These are phyloP conservation scores for Madurella fahalii DNA, from an alignment of 2,329 filamentous ascomycete species.

Conservation along the genomic window DNA sequence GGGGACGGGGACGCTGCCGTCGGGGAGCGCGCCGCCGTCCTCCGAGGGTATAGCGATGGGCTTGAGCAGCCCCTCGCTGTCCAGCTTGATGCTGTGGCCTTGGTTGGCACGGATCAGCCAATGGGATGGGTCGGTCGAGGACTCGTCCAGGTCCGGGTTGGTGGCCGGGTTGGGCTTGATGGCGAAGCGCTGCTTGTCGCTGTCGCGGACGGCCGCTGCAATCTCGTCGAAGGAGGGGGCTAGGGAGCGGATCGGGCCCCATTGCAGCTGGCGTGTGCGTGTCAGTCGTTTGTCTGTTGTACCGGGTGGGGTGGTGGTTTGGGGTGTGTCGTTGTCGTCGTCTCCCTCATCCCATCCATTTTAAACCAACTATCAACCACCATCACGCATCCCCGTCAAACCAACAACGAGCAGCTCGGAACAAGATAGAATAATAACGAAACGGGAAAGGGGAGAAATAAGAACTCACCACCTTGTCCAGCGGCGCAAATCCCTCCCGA, in stretches of 20 bases:
- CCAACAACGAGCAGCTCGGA: too few species aligned
- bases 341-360: not conserved
- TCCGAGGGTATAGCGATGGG: conserved; percentile 59
- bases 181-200: conserved; percentile 88
- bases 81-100: conserved; percentile 78
- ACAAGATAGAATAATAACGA: too few species aligned
- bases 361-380: not conserved
- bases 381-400: too few species aligned
- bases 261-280: conserved; percentile 41
- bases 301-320: too few species aligned
- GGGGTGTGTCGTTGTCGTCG: not conserved
- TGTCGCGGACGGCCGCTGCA: conserved; percentile 61
- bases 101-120: conserved; percentile 94
- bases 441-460: not conserved
- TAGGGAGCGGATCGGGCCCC: conserved; percentile 60
- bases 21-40: conserved; percentile 5
- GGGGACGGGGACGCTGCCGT: conserved; percentile 44
- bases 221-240: conserved; percentile 74
- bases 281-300: too few species aligned
- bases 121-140: conserved; percentile 51
- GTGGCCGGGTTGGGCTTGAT: conserved; percentile 55
- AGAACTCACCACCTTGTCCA: conserved; percentile 55
- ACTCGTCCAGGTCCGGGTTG: conserved; percentile 44
- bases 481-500: conserved; percentile 53
- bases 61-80: conserved; percentile 65